Percentiles rank a stretch among this genome's conserved stretches.
phyloP scores from a whole-genome alignment of 345 rosid genomes.

The Hirschfeldia incana region DNA sequence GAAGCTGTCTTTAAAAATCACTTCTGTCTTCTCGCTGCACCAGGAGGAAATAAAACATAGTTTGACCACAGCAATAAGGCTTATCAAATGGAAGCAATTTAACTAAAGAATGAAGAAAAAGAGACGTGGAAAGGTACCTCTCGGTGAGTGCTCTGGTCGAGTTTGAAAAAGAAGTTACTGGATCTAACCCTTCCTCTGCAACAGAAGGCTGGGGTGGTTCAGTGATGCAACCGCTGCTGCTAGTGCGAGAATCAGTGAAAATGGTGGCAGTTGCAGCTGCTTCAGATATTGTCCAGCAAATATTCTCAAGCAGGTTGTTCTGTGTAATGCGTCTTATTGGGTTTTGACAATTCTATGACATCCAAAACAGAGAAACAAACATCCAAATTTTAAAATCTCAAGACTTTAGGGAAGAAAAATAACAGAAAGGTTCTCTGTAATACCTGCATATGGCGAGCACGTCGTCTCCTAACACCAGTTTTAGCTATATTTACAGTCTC shows the following conservation, averaged over 20 bases:
- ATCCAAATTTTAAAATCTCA: background rate
- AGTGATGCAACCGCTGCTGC: slow-evolving; percentile 45
- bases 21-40: slow-evolving; percentile 79
- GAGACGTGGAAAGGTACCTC: slow-evolving; percentile 45
- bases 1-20: slow-evolving; percentile 68
- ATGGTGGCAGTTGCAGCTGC: slow-evolving; percentile 75
- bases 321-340: slow-evolving; percentile 81
- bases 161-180: slow-evolving; percentile 72
- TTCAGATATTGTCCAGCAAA: slow-evolving; percentile 94
- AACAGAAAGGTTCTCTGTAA: background rate
- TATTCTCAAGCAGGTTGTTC: slow-evolving; percentile 77
- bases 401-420: background rate
- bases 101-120: background rate
- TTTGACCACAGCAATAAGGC: slow-evolving; percentile 9
- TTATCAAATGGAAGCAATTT: background rate
- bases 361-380: background rate
- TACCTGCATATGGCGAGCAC: slow-evolving; percentile 79
- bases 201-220: slow-evolving; percentile 47
- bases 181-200: slow-evolving; percentile 61
- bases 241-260: slow-evolving; percentile 63
- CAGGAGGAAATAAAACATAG: background rate
- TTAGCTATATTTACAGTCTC: slow-evolving; percentile 63
- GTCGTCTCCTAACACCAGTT: slow-evolving; percentile 72
- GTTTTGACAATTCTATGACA: slow-evolving; percentile 69
- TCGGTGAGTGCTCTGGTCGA: slow-evolving; percentile 74